phyloP scores from a whole-genome alignment of 306 rosid species.

The Styphnolobium japonicum region DNA sequence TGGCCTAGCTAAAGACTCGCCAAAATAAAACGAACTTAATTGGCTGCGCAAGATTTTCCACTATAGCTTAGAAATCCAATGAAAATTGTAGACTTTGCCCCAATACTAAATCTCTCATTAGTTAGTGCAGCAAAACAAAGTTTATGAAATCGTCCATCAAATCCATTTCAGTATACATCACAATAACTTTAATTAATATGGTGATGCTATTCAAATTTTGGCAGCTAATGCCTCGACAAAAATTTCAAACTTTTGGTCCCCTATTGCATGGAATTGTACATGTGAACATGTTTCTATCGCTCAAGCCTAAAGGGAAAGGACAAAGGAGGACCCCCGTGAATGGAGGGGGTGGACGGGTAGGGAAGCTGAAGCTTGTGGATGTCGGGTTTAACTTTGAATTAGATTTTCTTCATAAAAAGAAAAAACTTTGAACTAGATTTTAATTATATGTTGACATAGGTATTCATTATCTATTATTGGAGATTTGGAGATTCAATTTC shows the following conservation, averaged over 20 bases:
- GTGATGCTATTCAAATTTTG: background rate
- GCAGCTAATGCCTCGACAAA: conserved; percentile 13
- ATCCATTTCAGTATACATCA: background rate
- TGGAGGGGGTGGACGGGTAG: too few relatives aligned
- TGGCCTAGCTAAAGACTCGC: background rate
- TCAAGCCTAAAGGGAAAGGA: background rate
- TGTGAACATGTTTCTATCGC: conserved; percentile 21
- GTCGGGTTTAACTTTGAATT: background rate
- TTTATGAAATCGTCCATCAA: background rate
- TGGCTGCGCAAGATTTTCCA: background rate
- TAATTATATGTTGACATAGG: too few relatives aligned
- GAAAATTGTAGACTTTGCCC: too few relatives aligned
- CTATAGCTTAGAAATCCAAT: background rate
- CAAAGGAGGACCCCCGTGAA: background rate
- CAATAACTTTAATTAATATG: conserved; percentile 15
- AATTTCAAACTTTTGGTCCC: conserved; percentile 29
- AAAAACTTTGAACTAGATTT: too few relatives aligned
- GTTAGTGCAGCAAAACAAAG: conserved; percentile 1
- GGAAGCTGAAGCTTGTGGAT: background rate
- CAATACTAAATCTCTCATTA: conserved; percentile 17
- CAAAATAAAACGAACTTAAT: background rate
- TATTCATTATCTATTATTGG: too few relatives aligned
- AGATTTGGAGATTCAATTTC: too few relatives aligned
- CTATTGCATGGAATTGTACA: conserved; percentile 5
- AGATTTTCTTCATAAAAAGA: too few relatives aligned